Evolutionary conservation across 352 stramenopile species (phyloP), one percentile per base, ranked within the genome.

Genomic region (Globisporangium polare): DNA sequence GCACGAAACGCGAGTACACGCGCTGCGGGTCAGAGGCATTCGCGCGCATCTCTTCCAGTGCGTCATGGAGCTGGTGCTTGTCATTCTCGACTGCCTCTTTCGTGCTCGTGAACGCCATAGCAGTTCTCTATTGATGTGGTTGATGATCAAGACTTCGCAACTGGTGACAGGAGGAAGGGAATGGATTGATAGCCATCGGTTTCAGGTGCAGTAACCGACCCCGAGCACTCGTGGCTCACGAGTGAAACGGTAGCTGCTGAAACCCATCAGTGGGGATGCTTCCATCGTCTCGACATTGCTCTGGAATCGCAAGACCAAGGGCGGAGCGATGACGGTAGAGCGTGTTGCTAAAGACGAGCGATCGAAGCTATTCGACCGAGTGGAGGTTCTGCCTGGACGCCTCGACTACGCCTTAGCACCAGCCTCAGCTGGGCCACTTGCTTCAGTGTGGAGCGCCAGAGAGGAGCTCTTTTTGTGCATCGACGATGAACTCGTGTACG

Each of bases 401-500:
- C 43, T 62, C 33, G 55, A 62, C 10, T 22, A 13, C 27, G 18
- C 18, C 46, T 29, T 56, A 22, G 17, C 35, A 17, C 20, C 10
- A 24, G 13, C 49, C 10, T 33, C 62, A 56, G 26, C 33, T 13
- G 9, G 13, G 33, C 12, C 33, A 13, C 9, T 41, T 17, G 4
- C n/a, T 31, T 39, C 43, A 43, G 3, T 37, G 1, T 5, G 13
- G 52, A 18, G 41, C 15, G 9, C 10, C 52, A 22, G 87, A 9
- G 26, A 42, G 1, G 68, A 69, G 2, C 35, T 71, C 15, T 67
- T 72, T 33, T 15, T 81, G 29, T 69, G 66, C 10, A 70, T 83
- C 27, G 77, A 84, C 64, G 84, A 95, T 33, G 67, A 90, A 22
- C 68, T 99, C 29, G 66, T 96, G 1, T 99, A 99, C 75, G 97